Base-by-base conservation (phyloP, 345 rosid species). In the Orychophragmus violaceus region DNA sequence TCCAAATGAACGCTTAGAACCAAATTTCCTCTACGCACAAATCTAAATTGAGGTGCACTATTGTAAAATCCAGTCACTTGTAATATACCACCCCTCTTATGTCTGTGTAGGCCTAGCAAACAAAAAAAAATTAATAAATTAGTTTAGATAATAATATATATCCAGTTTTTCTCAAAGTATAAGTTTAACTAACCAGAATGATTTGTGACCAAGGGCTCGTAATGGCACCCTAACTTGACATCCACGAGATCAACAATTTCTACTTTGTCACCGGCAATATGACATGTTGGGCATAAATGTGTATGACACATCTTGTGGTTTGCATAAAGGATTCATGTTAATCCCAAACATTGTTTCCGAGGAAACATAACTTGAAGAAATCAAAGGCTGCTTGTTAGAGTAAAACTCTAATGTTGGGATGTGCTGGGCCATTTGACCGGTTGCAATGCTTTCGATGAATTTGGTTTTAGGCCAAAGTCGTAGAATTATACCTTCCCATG, bases 391-490 rank as follows among this genome's bases (percentile, higher is more conserved):
- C 24, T 86, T 89, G 8, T 84, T 89, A 12, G 83, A 70, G 73
- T 85, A 87, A 57, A 79, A 82, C 53, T 85, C 86, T 19, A 89
- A 84, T 11, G 75, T 79, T 19, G 86, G 75, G 19, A 83, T 77
- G 49, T 87, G 84, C 52, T 87, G 90, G 18, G 89, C 90, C 93
- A 87, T 89, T 6, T 85, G 79, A 25, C 93, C 90, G 14, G 93
- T 85, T 49, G 81, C 81, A 50, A 89, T 76, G 44, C 79, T 78
- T 69, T 77, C 82, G 50, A 85, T 77, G 64, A 57, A 83, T 77
- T 89, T 89, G n/a, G 84, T 74, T 54, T 62, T 64, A 17, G 89
- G 96, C 89, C 87, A 86, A 28, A 85, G 70, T 70, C 69, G 85
- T 78, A 54, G 78, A 6, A 86, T 77, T 60, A 89, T 85, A 41